Evolutionary conservation across 2,329 filamentous ascomycete genomes (phyloP).

Genomic region (Colletotrichum costaricense): DNA sequence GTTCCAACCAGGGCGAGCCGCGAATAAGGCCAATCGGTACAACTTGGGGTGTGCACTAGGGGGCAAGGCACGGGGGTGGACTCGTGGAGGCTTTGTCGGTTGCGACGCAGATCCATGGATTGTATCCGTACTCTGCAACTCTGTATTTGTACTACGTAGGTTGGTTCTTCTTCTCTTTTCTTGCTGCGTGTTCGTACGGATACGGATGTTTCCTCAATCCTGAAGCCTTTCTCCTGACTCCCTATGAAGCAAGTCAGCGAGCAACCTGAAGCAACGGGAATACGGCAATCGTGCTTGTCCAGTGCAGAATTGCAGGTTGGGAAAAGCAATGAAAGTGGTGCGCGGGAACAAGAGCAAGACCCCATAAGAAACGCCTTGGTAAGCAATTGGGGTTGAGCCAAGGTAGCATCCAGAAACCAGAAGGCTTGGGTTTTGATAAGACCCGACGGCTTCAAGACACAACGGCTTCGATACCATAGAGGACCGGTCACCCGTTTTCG

Average conservation of each 20-base stretch:
- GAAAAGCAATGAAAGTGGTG: constrained; percentile 2
- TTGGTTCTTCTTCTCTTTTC: not conserved
- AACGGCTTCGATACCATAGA: not conserved
- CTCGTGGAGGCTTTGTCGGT: constrained; percentile 29
- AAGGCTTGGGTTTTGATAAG: constrained; percentile 1
- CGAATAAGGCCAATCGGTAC: constrained; percentile 16
- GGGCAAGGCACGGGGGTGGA: constrained; percentile 17
- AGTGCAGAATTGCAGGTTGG: not conserved
- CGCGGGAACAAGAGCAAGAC: not conserved
- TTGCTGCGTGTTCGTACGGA: not conserved
- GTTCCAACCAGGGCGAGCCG: not conserved
- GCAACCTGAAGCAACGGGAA: constrained; percentile 1
- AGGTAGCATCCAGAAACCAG: not conserved
- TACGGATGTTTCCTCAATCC: not conserved
- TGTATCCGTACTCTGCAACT: not conserved
- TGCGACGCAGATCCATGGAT: constrained; percentile 15
- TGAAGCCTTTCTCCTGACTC: not conserved
- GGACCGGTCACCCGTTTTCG: not conserved
- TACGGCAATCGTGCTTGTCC: not conserved
- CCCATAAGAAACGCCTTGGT: not conserved
- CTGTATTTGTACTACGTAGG: no score
- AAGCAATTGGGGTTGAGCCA: not conserved
- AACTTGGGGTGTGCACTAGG: not conserved
- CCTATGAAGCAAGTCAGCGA: not conserved
- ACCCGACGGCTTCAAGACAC: constrained; percentile 6